Percentiles rank a stretch among this genome's conserved stretches.
phyloP scores from a whole-genome alignment of 2,329 filamentous ascomycete genomes.

The Paecilomyces sp. region DNA sequence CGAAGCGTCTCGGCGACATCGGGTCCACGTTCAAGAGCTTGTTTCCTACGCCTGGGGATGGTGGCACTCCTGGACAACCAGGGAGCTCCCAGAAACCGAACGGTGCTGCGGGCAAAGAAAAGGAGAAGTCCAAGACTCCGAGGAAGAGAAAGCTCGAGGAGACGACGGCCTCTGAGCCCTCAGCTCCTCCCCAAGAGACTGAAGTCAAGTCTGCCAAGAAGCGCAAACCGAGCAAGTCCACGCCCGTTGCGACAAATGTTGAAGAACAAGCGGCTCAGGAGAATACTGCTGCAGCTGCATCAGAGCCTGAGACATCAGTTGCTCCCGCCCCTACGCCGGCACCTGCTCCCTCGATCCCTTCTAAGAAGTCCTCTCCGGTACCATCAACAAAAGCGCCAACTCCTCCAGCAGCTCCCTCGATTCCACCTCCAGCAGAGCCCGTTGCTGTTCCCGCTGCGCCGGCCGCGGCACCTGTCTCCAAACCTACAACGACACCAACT shows the following conservation, averaged over 20 bases:
- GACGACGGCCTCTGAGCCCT: slow-evolving; percentile 24
- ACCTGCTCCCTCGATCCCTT: slow-evolving; percentile 5
- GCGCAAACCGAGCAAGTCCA: slow-evolving; percentile 28
- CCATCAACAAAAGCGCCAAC: slow-evolving; percentile 17
- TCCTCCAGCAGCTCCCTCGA: background rate
- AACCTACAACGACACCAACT: slow-evolving; percentile 18
- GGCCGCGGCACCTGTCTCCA: slow-evolving; percentile 8
- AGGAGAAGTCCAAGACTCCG: slow-evolving; percentile 14
- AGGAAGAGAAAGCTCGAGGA: slow-evolving; percentile 44
- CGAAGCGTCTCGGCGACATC: slow-evolving; percentile 29
- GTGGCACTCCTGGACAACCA: slow-evolving; percentile 14
- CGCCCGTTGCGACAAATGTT: slow-evolving; percentile 18
- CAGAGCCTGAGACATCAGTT: slow-evolving; percentile 21
- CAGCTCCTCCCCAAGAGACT: slow-evolving; percentile 8
- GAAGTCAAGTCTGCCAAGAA: slow-evolving; percentile 27
- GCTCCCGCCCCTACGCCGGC: slow-evolving; percentile 13
- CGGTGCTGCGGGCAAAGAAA: slow-evolving; percentile 13
- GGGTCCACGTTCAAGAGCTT: slow-evolving; percentile 30
- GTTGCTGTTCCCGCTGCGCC: background rate
- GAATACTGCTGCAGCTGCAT: background rate
- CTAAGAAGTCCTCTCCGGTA: slow-evolving; percentile 13
- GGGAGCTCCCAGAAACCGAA: slow-evolving; percentile 16
- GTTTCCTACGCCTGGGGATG: slow-evolving; percentile 21
- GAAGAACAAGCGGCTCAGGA: slow-evolving; percentile 14
- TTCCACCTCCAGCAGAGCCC: background rate